phyloP scores from a whole-genome alignment of 176 grass and related monocot species.

The Dendrocalamus sinicus region DNA sequence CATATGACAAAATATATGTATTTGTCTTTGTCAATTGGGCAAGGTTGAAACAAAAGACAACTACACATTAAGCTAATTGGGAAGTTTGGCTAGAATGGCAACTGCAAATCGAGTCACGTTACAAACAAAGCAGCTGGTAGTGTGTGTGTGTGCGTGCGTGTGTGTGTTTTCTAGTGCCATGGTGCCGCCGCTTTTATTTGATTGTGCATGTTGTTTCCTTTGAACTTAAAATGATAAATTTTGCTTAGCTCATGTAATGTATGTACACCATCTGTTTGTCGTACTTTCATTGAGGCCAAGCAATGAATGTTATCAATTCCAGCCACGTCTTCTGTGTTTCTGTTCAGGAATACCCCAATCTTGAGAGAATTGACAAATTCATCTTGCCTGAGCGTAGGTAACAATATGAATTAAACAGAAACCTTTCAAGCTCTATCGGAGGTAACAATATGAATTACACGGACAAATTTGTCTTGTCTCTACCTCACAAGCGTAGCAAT shows the following conservation, averaged over 20 bases:
- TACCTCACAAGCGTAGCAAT: too few relatives aligned
- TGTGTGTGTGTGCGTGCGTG: not conserved
- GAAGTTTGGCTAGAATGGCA: not conserved
- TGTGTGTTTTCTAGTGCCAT: not conserved
- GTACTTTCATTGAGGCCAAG: not conserved
- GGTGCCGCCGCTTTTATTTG: not conserved
- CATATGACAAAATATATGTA: slow-evolving; percentile 31
- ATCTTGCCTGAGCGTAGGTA: too few relatives aligned
- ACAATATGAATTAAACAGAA: too few relatives aligned
- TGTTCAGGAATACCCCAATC: not conserved
- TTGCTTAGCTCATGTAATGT: not conserved
- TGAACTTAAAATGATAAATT: not conserved
- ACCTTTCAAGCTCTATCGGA: too few relatives aligned
- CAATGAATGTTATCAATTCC: not conserved
- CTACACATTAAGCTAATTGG: not conserved
- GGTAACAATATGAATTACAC: too few relatives aligned
- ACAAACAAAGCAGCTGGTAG: not conserved
- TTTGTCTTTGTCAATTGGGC: not conserved
- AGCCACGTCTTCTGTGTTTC: not conserved
- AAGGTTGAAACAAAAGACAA: not conserved
- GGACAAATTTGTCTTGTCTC: too few relatives aligned
- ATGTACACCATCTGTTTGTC: not conserved
- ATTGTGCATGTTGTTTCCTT: too few relatives aligned
- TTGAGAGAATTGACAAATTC: too few relatives aligned
- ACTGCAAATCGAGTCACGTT: not conserved